These are phyloP conservation scores for Boletus subparvulus DNA, from an alignment of 768 basidiomycete species.

Conservation along the genomic window DNA sequence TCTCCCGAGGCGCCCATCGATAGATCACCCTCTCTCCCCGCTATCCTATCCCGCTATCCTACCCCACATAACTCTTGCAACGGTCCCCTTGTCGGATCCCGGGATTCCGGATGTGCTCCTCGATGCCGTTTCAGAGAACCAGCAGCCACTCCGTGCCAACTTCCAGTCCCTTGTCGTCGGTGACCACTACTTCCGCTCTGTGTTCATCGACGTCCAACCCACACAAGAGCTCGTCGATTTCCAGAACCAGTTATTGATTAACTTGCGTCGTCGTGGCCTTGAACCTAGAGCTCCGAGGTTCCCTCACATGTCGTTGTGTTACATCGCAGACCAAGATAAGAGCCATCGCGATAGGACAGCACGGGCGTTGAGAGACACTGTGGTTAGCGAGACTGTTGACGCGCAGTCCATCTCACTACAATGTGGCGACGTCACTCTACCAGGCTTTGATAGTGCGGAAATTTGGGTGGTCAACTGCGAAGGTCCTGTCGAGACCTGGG, in stretches of 20 bases:
- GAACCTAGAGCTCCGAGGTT: conserved; percentile 54
- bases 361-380: conserved; percentile 39
- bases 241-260: conserved; percentile 46
- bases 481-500: conserved; percentile 61
- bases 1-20: conserved; percentile 43
- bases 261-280: conserved; percentile 33
- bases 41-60: conserved; percentile 59
- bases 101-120: conserved; percentile 29
- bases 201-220: conserved; percentile 53
- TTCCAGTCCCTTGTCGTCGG: conserved; percentile 60
- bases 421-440: conserved; percentile 35
- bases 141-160: conserved; percentile 38
- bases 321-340: conserved; percentile 67
- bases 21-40: conserved; percentile 18
- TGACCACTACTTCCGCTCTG: conserved; percentile 68
- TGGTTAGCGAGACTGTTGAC: conserved; percentile 32
- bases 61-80: conserved; percentile 70
- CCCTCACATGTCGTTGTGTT: conserved; percentile 74
- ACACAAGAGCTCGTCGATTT: conserved; percentile 47
- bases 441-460: conserved; percentile 46
- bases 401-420: conserved; percentile 23
- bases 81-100: conserved; percentile 32
- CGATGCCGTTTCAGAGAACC: conserved; percentile 37
- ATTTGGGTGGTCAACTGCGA: conserved; percentile 62
- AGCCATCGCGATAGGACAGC: conserved; percentile 50